Base-by-base conservation (phyloP, 2,329 filamentous ascomycete genomes). In the Trichoderma pleuroti region DNA sequence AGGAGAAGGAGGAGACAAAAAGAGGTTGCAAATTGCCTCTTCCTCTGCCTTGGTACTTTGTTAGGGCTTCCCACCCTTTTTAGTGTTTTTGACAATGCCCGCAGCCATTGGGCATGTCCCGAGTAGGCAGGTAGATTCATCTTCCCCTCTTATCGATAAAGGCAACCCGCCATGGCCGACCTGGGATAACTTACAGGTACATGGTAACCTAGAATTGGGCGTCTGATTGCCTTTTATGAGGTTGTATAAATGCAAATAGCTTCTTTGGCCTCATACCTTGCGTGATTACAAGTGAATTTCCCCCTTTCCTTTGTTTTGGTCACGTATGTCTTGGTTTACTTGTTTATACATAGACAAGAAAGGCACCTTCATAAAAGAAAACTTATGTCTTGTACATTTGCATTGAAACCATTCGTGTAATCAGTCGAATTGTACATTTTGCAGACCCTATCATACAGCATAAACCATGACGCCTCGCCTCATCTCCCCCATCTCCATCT, bases 391-490 rank as follows among this genome's bases (percentile, higher is more conserved):
- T 14, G 16, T 49, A 4, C 2, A 26, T 39, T 36, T 24, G 21
- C 2, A 54, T 46, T 4, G 5, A 10, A 16, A 18, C 26, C 14
- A 36, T 32, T 28, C 21, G 21, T 65, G 36, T 52, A 59, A 49
- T 56, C 60, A 49, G 32, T 71, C 34, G 26, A 59, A 63, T 68
- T 71, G 49, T 68, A 64, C 64, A 71, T 36, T 61, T 32, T 56
- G 54, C 30, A 56, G 57, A 67, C 69, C 46, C 32, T 67, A 67
- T 67, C 69, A 71, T 71, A 71, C 69, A 67, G 30, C 68, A 65
- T 42, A 28, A 34, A 46, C 64, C 52, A 70, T 70, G 28, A 32
- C 34, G 9, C 34, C 24, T 18, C 24, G 2, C 1, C 34, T 24
- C 21, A 28, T 28, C 26, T 28, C 26, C 4, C 11, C 12, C 11